These are phyloP conservation scores for Suillus subalutaceus DNA, from an alignment of 768 basidiomycete species.

Conservation along the genomic window DNA sequence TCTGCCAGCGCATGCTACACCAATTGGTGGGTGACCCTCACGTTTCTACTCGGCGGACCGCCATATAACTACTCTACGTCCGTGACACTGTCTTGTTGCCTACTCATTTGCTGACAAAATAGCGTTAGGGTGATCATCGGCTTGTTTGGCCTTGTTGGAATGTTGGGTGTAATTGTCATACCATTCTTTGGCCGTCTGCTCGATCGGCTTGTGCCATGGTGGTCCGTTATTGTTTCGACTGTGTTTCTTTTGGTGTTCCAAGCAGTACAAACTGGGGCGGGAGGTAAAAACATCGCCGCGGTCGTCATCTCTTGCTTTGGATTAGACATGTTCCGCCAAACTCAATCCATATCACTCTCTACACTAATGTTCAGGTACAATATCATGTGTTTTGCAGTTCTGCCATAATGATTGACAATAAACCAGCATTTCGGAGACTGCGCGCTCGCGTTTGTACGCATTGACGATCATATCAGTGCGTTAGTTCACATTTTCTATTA, in stretches of 20 bases:
- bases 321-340: constrained; percentile 43
- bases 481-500: background rate
- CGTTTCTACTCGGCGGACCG: constrained; percentile 45
- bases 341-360: constrained; percentile 39
- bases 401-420: constrained; percentile 12
- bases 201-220: constrained; percentile 43
- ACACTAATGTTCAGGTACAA: constrained; percentile 17
- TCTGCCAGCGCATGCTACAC: constrained; percentile 34
- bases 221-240: constrained; percentile 40
- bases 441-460: constrained; percentile 33
- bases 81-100: constrained; percentile 9
- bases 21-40: constrained; percentile 45
- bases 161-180: constrained; percentile 38
- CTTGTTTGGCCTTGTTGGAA: constrained; percentile 50
- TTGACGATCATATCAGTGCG: constrained; percentile 29
- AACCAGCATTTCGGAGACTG: constrained; percentile 27
- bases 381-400: constrained; percentile 15
- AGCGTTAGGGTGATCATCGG: constrained; percentile 42
- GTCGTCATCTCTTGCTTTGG: constrained; percentile 44
- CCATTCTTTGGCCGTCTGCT: constrained; percentile 31
- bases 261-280: constrained; percentile 39
- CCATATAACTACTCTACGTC: constrained; percentile 43
- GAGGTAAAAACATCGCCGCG: constrained; percentile 39
- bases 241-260: constrained; percentile 30
- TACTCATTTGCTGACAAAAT: background rate